A percentile compares a stretch with the other conserved stretches of the same genome.
Conservation (phyloP, 805 yeast genomes). For the Candida manassasensis region DNA sequence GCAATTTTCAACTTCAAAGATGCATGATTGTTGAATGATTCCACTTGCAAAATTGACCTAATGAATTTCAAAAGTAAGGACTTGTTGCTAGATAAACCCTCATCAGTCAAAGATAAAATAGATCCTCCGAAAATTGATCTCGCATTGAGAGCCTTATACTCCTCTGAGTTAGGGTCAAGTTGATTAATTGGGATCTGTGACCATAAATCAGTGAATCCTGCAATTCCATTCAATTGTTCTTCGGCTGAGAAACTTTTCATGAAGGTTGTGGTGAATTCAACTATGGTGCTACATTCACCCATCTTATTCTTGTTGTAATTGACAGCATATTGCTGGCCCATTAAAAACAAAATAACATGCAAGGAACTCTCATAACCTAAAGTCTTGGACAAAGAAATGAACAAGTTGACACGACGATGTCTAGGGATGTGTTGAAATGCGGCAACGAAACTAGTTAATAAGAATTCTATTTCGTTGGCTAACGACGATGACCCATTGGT, state of each 20-base stretch:
- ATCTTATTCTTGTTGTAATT: slow-evolving; percentile 47
- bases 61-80: slow-evolving; percentile 53
- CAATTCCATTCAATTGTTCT: slow-evolving; percentile 60
- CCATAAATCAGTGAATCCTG: slow-evolving; percentile 51
- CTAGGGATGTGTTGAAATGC: slow-evolving; percentile 95
- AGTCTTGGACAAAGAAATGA: slow-evolving; percentile 71
- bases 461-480: slow-evolving; percentile 68
- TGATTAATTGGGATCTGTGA: slow-evolving; percentile 39
- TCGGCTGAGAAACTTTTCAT: slow-evolving; percentile 60
- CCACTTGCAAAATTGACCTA: slow-evolving; percentile 40
- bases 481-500: slow-evolving; percentile 40
- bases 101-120: slow-evolving; percentile 44
- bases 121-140: slow-evolving; percentile 64
- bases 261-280: slow-evolving; percentile 71
- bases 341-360: slow-evolving; percentile 67
- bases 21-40: slow-evolving; percentile 18
- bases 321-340: slow-evolving; percentile 68
- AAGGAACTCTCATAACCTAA: slow-evolving; percentile 64
- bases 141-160: slow-evolving; percentile 34
- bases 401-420: slow-evolving; percentile 87
- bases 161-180: slow-evolving; percentile 35
- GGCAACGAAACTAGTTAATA: slow-evolving; percentile 84
- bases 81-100: slow-evolving; percentile 47
- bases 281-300: slow-evolving; percentile 60
- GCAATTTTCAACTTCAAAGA: slow-evolving; percentile 50